Evolutionary conservation across 1,139 yeast genomes (phyloP).

Genomic region (Martiniozyma asiatica): DNA sequence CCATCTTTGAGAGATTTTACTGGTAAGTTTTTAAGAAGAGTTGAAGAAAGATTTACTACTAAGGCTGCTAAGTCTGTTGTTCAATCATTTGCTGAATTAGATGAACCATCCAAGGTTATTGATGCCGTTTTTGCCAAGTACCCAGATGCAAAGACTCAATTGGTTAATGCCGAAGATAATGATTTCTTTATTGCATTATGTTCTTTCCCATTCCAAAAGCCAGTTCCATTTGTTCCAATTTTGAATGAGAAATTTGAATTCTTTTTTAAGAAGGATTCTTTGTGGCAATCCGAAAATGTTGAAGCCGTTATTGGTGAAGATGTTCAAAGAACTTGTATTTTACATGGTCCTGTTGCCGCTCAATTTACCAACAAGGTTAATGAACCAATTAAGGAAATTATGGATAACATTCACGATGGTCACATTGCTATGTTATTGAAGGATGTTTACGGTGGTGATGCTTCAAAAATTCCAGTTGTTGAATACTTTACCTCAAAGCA

Average conservation of each 20-base stretch:
- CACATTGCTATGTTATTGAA: conserved; percentile 61
- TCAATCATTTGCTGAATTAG: conserved; percentile 61
- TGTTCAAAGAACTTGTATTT: conserved; percentile 95
- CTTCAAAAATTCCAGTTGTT: conserved; percentile 64
- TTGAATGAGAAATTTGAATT: conserved; percentile 89
- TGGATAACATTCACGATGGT: conserved; percentile 84
- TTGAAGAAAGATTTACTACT: conserved; percentile 88
- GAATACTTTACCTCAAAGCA: conserved; percentile 57
- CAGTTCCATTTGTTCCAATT: conserved; percentile 95
- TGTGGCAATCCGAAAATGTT: conserved; percentile 97
- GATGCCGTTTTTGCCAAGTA: conserved; percentile 52
- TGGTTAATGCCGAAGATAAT: conserved; percentile 89
- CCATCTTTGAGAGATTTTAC: conserved; percentile 71
- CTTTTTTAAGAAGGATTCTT: conserved; percentile 95
- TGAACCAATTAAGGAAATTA: conserved; percentile 84
- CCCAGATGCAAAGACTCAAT: conserved; percentile 67
- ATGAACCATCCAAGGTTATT: conserved; percentile 51
- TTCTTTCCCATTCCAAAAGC: conserved; percentile 80
- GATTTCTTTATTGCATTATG: conserved; percentile 84
- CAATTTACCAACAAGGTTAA: conserved; percentile 76
- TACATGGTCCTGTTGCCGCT: conserved; percentile 98
- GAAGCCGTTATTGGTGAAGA: conserved; percentile 94
- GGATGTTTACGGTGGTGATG: conserved; percentile 63
- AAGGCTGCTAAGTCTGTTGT: conserved; percentile 48
- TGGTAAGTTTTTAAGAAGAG: conserved; percentile 81